Base-by-base conservation (phyloP, 2,329 filamentous ascomycete species). In the Xylariaceae sp. region DNA sequence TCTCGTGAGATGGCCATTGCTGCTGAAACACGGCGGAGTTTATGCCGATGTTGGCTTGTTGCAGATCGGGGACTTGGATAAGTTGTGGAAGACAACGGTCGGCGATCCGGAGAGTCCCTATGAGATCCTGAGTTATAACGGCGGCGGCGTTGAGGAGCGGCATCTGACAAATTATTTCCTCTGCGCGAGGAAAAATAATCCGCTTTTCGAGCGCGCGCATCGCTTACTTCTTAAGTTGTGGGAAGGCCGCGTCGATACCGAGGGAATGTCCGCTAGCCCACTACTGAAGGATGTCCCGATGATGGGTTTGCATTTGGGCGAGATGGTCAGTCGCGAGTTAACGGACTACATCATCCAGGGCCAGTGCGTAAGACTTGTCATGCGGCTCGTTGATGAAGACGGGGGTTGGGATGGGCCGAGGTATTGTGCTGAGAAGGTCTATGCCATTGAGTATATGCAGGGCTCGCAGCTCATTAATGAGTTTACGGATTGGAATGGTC, bases 341-440 rank as follows among this genome's bases (percentile, higher is more conserved):
- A 73, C 71, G 2, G 76, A 82, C 53, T 82, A 81, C 50, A 77
- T 79, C 44, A 72, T 75, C 33, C 77, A 82, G 49, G 76, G 75
- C 3, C 76, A 79, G 48, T 74, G 66, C 3, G 68, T 78, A 50
- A 69, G 66, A 6, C 62, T 75, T 60, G 76, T 74, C 1, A 72
- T 78, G 70, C 69, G 72, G 2, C 68, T 76, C 5, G 55, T 78
- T 0, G 77, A 80, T 48, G 63, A 69, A 3, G 69, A 72, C 22
- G 71, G 68, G 22, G 64, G 58, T 1, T 82, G 77, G 77, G 61
- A 81, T 55, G 77, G 78, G 1, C 76, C 78, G 0, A 58, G 64
- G 27, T 81, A 80, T 50, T 65, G 67, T 2, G 60, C 64, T 2
- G 57, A 76, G 42, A 69, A 75, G 45, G 60, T 80, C 21, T 79